These are phyloP conservation scores for Pinus taeda DNA, from an alignment of 75 land plant species.

Conservation along the genomic window DNA sequence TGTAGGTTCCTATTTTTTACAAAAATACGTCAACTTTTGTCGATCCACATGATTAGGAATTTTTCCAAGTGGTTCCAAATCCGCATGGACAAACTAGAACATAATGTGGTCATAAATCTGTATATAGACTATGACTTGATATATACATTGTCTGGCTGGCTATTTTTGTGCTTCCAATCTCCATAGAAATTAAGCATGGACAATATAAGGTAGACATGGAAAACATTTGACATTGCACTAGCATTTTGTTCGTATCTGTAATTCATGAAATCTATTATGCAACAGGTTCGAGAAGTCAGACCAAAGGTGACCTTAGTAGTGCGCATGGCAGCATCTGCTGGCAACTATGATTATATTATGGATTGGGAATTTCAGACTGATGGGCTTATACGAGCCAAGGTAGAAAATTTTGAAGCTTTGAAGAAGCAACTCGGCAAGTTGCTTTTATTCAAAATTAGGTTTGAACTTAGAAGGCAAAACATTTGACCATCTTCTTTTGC, in stretches of 20 bases:
- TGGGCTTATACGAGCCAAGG: conserved; percentile 67
- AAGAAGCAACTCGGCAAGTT: neutral
- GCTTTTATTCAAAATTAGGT: neutral
- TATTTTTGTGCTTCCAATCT: neutral
- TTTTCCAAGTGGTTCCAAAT: neutral
- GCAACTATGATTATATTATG: conserved; percentile 79
- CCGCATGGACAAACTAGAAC: neutral
- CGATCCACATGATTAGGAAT: neutral
- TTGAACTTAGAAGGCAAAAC: neutral
- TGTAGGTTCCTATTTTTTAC: neutral
- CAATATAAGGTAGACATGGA: neutral
- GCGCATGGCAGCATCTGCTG: conserved; percentile 71
- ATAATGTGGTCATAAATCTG: too few species aligned
- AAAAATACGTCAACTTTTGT: neutral
- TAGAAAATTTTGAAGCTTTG: conserved; percentile 4
- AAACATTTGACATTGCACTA: neutral
- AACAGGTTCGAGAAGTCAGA: conserved; percentile 60
- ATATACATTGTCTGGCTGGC: neutral
- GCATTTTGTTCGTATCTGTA: neutral
- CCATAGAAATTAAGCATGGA: neutral
- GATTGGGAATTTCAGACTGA: conserved; percentile 93
- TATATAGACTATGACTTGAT: too few species aligned
- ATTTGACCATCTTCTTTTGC: neutral
- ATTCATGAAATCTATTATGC: neutral
- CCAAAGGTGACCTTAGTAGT: conserved; percentile 77